Evolutionary conservation across 148 eudicot genomes (phyloP).

Genomic region (Rhododendron mucronatum): DNA sequence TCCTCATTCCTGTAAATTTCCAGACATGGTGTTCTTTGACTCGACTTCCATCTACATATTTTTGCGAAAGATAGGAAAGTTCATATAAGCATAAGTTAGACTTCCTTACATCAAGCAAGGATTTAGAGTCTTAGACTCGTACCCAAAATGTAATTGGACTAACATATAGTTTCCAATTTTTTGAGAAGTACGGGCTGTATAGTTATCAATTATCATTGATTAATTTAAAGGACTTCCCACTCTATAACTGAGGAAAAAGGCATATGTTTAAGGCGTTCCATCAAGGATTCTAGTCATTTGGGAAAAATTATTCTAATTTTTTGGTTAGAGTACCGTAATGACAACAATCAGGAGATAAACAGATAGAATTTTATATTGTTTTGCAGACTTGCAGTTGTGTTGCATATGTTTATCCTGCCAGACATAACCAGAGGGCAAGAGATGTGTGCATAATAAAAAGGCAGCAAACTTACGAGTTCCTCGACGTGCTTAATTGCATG

Average conservation of each 20-base stretch:
- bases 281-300: background rate
- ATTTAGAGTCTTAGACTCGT: background rate
- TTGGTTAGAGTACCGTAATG: background rate
- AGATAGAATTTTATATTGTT: background rate
- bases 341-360: background rate
- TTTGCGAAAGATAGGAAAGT: background rate
- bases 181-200: background rate
- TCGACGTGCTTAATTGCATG: slow-evolving; percentile 66
- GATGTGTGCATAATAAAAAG: background rate
- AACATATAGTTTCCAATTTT: background rate
- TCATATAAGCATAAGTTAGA: background rate
- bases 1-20: background rate
- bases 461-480: slow-evolving; percentile 51
- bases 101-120: background rate
- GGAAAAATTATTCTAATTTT: background rate
- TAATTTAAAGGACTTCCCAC: background rate
- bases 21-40: background rate
- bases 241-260: background rate
- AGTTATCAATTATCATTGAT: background rate
- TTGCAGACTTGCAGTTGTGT: background rate
- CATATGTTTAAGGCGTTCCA: background rate
- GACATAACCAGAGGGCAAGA: background rate
- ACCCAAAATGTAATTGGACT: background rate
- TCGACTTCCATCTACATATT: background rate
- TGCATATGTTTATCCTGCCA: background rate